Percentiles rank a stretch among this genome's conserved stretches.
These are phyloP conservation scores for Salinomyces thailandicus DNA, from an alignment of 2,329 filamentous ascomycete species.

Conservation along the genomic window DNA sequence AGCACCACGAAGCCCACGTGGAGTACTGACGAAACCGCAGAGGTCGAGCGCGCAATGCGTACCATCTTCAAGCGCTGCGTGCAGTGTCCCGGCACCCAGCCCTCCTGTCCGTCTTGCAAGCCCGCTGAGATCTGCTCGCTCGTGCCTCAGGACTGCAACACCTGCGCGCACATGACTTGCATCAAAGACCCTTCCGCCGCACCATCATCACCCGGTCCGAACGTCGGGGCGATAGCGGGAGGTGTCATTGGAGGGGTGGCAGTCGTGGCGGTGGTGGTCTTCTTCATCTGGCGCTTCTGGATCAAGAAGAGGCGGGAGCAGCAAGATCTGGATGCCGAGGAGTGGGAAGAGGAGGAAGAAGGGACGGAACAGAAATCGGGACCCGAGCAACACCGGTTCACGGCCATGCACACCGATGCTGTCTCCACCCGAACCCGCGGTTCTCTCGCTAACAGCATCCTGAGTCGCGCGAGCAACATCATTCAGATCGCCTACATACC, in stretches of 20 bases:
- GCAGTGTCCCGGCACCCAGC: slow-evolving; percentile 40
- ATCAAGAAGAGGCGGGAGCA: slow-evolving; percentile 68
- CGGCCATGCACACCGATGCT: slow-evolving; percentile 53
- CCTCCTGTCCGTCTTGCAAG: slow-evolving; percentile 51
- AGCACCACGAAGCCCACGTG: no score
- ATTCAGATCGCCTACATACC: slow-evolving; percentile 99
- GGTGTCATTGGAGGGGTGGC: slow-evolving; percentile 78
- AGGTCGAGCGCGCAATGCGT: slow-evolving; percentile 18
- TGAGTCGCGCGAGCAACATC: slow-evolving; percentile 94
- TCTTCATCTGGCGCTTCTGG: slow-evolving; percentile 78
- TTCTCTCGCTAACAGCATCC: slow-evolving; percentile 88
- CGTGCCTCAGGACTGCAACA: slow-evolving; percentile 47
- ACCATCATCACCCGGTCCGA: slow-evolving; percentile 42
- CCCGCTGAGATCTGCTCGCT: slow-evolving; percentile 49
- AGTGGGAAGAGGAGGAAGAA: slow-evolving; percentile 47
- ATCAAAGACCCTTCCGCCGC: slow-evolving; percentile 32
- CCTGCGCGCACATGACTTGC: slow-evolving; percentile 50
- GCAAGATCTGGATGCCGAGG: slow-evolving; percentile 43
- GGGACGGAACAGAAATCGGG: slow-evolving; percentile 40
- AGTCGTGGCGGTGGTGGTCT: slow-evolving; percentile 63
- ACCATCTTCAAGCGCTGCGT: slow-evolving; percentile 50
- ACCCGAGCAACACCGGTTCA: slow-evolving; percentile 33
- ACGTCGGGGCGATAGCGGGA: slow-evolving; percentile 77
- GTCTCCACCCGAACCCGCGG: slow-evolving; percentile 66
- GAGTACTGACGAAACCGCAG: slow-evolving; percentile 6